These are phyloP conservation scores for Backusella westeae DNA, from an alignment of 192 early-diverging fungal species.

Conservation along the genomic window DNA sequence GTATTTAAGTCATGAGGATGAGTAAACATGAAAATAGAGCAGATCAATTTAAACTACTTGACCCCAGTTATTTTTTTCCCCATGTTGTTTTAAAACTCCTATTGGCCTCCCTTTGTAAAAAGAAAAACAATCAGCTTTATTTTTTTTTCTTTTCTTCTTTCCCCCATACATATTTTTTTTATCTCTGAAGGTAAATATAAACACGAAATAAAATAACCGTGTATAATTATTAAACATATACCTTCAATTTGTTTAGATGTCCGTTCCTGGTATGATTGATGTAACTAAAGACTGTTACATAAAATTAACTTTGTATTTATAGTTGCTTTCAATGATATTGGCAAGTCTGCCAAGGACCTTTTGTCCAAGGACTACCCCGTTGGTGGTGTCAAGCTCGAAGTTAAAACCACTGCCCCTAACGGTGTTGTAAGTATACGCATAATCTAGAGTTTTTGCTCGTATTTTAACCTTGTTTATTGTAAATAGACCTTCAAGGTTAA, in stretches of 20 bases:
- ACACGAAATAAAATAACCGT: background rate
- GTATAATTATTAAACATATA: background rate
- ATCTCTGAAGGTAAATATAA: background rate
- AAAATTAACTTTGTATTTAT: constrained; percentile 5
- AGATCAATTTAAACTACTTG: background rate
- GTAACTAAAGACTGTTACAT: background rate
- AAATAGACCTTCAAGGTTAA: constrained; percentile 90
- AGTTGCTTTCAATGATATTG: constrained; percentile 91
- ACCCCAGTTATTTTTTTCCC: constrained; percentile 5
- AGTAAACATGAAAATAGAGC: background rate
- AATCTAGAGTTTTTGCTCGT: background rate
- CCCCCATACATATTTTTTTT: background rate
- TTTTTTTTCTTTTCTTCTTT: background rate
- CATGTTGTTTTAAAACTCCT: background rate
- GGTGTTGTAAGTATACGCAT: constrained; percentile 78
- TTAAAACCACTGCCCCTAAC: constrained; percentile 94
- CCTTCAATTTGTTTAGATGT: background rate
- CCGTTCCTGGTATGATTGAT: background rate
- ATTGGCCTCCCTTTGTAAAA: background rate
- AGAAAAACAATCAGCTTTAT: background rate
- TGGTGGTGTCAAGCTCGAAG: constrained; percentile 92
- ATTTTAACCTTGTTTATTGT: background rate
- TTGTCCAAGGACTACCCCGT: constrained; percentile 97
- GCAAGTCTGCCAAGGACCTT: constrained; percentile 94
- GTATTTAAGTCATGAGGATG: background rate